Evolutionary conservation across 805 yeast species (phyloP), one percentile per base, ranked within the genome.

Genomic region (Ogataea henricii): DNA sequence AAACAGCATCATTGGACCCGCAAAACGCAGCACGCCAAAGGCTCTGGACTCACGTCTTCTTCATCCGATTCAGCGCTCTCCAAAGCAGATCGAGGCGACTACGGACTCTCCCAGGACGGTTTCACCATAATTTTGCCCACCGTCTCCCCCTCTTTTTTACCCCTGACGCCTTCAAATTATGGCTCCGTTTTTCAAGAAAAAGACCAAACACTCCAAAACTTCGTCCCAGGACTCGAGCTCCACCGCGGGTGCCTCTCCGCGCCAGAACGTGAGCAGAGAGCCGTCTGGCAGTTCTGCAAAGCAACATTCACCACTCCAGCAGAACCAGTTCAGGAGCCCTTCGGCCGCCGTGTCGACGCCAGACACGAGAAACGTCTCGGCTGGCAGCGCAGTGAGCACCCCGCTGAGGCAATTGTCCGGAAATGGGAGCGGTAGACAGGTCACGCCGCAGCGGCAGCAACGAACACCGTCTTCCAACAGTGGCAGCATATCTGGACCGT

Each of bases 151-250:
- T 12, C 10, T 12, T n/a, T n/a, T n/a, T n/a, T n/a, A n/a, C n/a
- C n/a, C 30, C n/a, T 27, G 30, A 27, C 13, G 13, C 30, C n/a
- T n/a, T n/a, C n/a, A n/a, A n/a, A 27, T 4, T 9, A 50, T 50
- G 54, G 45, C 54, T 10, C 59, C 63, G 1, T 58, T 61, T 37
- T 61, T 60, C 51, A 61, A 58, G 47, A 58, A 54, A 38, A 61
- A 55, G 52, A 49, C 35, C 27, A 54, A 52, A 27, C 57, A 51
- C 32, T 20, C 52, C 34, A 54, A 53, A 30, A 21, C 39, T 22
- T 41, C 36, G 13, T 46, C 58, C 2, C 55, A 50, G 26, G 56
- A 47, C 17, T 49, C 58, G 14, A 29, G 12, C 13, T 38, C 49
- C 17, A 40, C 50, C 7, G 25, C 30, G 23, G 48, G 47, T 6